phyloP scores from a whole-genome alignment of 768 basidiomycete genomes.

The Phallus indusiatus region DNA sequence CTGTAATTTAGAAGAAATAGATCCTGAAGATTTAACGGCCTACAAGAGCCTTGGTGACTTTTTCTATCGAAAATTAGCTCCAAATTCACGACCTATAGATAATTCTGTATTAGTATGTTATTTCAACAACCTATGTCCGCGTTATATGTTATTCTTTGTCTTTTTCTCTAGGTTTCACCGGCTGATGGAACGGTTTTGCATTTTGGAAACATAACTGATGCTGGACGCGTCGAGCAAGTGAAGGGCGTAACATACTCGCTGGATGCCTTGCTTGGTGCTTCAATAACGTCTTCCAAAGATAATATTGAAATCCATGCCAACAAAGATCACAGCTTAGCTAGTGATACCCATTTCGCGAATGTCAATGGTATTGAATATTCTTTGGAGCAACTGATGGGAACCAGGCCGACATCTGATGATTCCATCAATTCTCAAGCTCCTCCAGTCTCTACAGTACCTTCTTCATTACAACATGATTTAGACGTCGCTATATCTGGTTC shows the following conservation, averaged over 20 bases:
- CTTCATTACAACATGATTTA: conserved; percentile 55
- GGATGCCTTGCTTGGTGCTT: conserved; percentile 76
- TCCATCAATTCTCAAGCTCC: conserved; percentile 43
- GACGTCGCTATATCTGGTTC: conserved; percentile 71
- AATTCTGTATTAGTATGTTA: conserved; percentile 56
- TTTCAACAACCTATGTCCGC: not conserved
- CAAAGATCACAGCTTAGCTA: conserved; percentile 51
- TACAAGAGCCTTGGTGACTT: conserved; percentile 91
- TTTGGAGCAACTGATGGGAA: conserved; percentile 80
- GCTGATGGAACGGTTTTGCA: conserved; percentile 92
- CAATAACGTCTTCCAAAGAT: conserved; percentile 29
- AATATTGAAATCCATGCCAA: conserved; percentile 26
- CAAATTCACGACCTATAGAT: conserved; percentile 74
- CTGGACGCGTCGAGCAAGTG: conserved; percentile 84
- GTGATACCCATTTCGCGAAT: conserved; percentile 87
- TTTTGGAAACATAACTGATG: conserved; percentile 72
- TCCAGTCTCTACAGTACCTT: conserved; percentile 40
- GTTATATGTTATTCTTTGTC: not conserved
- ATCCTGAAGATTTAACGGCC: conserved; percentile 60
- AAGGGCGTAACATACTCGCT: conserved; percentile 97
- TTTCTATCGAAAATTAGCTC: conserved; percentile 84
- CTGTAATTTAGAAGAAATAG: conserved; percentile 89
- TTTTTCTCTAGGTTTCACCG: conserved; percentile 62
- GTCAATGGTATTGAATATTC: conserved; percentile 97
- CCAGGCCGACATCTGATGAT: conserved; percentile 46